A percentile compares a stretch with the other conserved stretches of the same genome.
These are phyloP conservation scores for Neonectria ditissima DNA, from an alignment of 2,329 filamentous ascomycete species.

Conservation along the genomic window DNA sequence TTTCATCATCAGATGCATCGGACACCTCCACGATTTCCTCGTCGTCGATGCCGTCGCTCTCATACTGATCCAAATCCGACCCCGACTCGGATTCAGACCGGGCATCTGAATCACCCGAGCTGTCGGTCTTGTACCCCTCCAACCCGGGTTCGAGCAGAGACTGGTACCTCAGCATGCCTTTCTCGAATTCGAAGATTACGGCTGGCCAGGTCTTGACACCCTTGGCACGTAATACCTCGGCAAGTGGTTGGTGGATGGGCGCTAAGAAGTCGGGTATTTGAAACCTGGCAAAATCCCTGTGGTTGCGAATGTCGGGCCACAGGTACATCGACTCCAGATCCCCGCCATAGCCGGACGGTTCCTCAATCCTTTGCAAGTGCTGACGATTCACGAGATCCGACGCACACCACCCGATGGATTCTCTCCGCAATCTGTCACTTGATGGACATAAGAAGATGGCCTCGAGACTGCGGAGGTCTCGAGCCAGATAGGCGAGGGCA, in stretches of 20 bases:
- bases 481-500: slow-evolving; percentile 10
- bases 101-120: slow-evolving; percentile 28
- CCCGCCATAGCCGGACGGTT: slow-evolving; percentile 39
- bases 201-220: slow-evolving; percentile 47
- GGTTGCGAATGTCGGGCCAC: slow-evolving; percentile 50
- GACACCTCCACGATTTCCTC: slow-evolving; percentile 43
- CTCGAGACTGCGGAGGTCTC: slow-evolving; percentile 43
- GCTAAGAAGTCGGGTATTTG: slow-evolving; percentile 33
- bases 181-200: slow-evolving; percentile 44
- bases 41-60: slow-evolving; percentile 56
- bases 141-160: slow-evolving; percentile 27
- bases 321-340: slow-evolving; percentile 44
- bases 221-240: slow-evolving; percentile 10
- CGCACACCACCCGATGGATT: slow-evolving; percentile 47
- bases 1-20: slow-evolving; percentile 45
- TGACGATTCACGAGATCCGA: slow-evolving; percentile 47
- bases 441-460: slow-evolving; percentile 42
- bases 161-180: slow-evolving; percentile 33
- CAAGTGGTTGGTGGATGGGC: slow-evolving; percentile 13
- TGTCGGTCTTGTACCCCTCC: slow-evolving; percentile 26
- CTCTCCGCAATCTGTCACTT: slow-evolving; percentile 15
- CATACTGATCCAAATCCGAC: slow-evolving; percentile 48
- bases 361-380: slow-evolving; percentile 43
- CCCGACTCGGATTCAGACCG: slow-evolving; percentile 33
- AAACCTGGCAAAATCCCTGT: slow-evolving; percentile 46